phyloP scores from a whole-genome alignment of 352 stramenopile species.

The Phytophthora sp. region DNA sequence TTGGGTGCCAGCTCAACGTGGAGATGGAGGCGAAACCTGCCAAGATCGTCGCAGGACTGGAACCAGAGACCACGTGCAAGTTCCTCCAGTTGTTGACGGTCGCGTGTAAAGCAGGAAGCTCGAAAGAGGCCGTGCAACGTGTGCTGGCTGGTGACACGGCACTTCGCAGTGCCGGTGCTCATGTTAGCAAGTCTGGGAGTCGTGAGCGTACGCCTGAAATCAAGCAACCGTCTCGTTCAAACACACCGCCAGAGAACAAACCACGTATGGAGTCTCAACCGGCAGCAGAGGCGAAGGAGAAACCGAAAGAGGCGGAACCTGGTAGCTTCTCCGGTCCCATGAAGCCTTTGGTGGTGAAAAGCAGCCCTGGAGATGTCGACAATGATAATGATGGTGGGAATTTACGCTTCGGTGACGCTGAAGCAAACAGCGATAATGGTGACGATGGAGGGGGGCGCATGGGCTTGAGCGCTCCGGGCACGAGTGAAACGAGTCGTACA shows the following conservation, averaged over 20 bases:
- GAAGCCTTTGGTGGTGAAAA: slow-evolving; percentile 63
- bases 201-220: slow-evolving; percentile 61
- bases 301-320: slow-evolving; percentile 36
- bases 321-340: slow-evolving; percentile 62
- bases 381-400: slow-evolving; percentile 61
- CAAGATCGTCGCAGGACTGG: slow-evolving; percentile 92
- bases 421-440: slow-evolving; percentile 42
- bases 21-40: slow-evolving; percentile 86
- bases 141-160: slow-evolving; percentile 67
- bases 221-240: slow-evolving; percentile 62
- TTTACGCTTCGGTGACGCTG: slow-evolving; percentile 46
- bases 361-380: slow-evolving; percentile 27
- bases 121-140: slow-evolving; percentile 68
- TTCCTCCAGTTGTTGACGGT: slow-evolving; percentile 92
- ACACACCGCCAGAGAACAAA: slow-evolving; percentile 67
- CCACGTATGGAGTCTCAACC: slow-evolving; percentile 23
- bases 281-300: slow-evolving; percentile 44
- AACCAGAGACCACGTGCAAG: slow-evolving; percentile 94
- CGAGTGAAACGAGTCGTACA: slow-evolving; percentile 69
- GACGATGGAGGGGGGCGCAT: slow-evolving; percentile 33
- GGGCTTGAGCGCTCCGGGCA: slow-evolving; percentile 42
- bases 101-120: slow-evolving; percentile 72
- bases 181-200: slow-evolving; percentile 46
- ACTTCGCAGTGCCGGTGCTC: slow-evolving; percentile 38
- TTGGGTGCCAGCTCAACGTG: slow-evolving; percentile 89